phyloP scores from a whole-genome alignment of 2,329 filamentous ascomycete species.

The Trichoderma aggressivum region DNA sequence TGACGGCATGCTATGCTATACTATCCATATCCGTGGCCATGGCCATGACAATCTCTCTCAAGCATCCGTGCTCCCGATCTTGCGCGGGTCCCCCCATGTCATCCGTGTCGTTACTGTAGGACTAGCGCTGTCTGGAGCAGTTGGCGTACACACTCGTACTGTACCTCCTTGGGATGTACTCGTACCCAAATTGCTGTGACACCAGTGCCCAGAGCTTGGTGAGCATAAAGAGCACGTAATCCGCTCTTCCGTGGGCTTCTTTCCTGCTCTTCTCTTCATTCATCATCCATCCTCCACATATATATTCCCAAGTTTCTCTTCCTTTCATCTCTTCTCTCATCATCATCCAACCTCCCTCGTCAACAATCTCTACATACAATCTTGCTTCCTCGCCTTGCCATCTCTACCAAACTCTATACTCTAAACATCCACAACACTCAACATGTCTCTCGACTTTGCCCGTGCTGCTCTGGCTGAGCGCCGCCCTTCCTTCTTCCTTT shows the following conservation, averaged over 20 bases:
- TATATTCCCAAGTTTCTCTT: neutral
- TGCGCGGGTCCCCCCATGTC: slow-evolving; percentile 15
- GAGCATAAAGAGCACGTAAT: slow-evolving; percentile 29
- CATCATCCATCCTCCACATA: slow-evolving; percentile 4
- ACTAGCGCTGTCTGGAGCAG: slow-evolving; percentile 1
- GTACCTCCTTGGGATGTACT: neutral
- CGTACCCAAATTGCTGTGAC: neutral
- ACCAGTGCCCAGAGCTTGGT: slow-evolving; percentile 2
- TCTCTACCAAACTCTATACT: neutral
- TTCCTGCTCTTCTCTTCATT: neutral
- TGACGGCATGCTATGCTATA: neutral
- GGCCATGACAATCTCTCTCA: neutral
- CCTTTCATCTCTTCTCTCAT: neutral
- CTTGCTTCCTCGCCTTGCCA: neutral
- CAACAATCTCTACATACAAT: neutral
- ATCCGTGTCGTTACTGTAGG: neutral
- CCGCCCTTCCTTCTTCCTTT: slow-evolving; percentile 44
- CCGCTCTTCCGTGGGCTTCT: slow-evolving; percentile 23
- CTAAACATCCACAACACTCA: neutral
- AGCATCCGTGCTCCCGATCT: slow-evolving; percentile 13
- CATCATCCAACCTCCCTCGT: neutral
- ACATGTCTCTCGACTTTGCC: slow-evolving; percentile 19
- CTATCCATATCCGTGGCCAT: neutral
- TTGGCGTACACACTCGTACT: neutral
- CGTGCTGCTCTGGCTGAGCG: slow-evolving; percentile 18